A percentile compares a stretch with the other conserved stretches of the same genome.
phyloP scores from a whole-genome alignment of 768 basidiomycete species.

The Glaciozyma antarctica region DNA sequence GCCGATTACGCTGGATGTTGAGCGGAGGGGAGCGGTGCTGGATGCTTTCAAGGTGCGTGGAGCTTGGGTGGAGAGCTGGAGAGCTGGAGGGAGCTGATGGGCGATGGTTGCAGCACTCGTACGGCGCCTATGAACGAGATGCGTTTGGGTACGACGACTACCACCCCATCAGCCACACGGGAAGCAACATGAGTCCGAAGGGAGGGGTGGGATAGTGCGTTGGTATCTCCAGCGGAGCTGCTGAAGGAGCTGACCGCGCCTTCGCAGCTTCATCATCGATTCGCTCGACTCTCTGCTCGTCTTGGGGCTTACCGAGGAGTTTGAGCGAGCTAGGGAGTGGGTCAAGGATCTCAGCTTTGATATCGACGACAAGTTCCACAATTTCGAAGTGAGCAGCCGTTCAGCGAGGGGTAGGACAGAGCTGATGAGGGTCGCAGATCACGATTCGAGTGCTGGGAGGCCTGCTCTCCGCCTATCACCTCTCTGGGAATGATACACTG shows the following conservation, averaged over 20 bases:
- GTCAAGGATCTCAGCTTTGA: slow-evolving; percentile 64
- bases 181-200: slow-evolving; percentile 60
- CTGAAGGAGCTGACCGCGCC: background rate
- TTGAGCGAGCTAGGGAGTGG: slow-evolving; percentile 67
- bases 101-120: slow-evolving; percentile 55
- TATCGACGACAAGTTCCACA: slow-evolving; percentile 66
- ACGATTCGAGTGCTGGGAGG: slow-evolving; percentile 90
- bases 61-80: slow-evolving; percentile 4
- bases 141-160: slow-evolving; percentile 85
- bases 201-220: slow-evolving; percentile 51
- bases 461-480: slow-evolving; percentile 71
- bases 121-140: slow-evolving; percentile 74
- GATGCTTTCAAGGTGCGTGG: slow-evolving; percentile 64
- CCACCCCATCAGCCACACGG: slow-evolving; percentile 65
- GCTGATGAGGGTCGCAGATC: slow-evolving; percentile 49
- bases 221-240: background rate
- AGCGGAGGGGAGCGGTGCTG: slow-evolving; percentile 60
- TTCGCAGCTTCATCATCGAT: slow-evolving; percentile 47
- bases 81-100: too few species aligned
- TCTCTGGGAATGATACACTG: slow-evolving; percentile 56
- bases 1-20: slow-evolving; percentile 43
- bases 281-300: slow-evolving; percentile 78
- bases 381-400: slow-evolving; percentile 64
- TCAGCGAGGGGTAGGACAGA: background rate
- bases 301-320: slow-evolving; percentile 73